Evolutionary conservation across 1,139 yeast genomes (phyloP).

Genomic region (Geotrichum klebahnii): DNA sequence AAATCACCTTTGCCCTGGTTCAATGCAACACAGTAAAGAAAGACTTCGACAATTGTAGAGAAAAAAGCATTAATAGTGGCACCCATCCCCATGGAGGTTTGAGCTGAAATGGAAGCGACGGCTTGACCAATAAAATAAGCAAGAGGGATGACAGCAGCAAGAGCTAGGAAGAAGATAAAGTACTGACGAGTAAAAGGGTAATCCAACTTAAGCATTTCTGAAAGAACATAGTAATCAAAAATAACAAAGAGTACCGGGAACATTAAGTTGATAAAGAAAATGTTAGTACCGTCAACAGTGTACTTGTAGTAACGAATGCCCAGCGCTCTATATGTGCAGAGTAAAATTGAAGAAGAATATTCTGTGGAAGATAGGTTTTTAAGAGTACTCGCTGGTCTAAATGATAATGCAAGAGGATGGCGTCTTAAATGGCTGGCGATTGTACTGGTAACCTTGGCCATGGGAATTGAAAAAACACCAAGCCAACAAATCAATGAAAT

Average conservation of each 20-base stretch:
- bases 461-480: conserved; percentile 84
- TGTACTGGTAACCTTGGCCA: conserved; percentile 71
- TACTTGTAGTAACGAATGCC: conserved; percentile 92
- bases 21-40: conserved; percentile 85
- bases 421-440: conserved; percentile 75
- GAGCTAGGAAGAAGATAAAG: conserved; percentile 63
- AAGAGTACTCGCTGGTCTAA: conserved; percentile 53
- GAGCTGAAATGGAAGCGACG: conserved; percentile 96
- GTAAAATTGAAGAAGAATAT: conserved; percentile 45
- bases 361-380: conserved; percentile 28
- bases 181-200: conserved; percentile 56
- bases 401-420: conserved; percentile 82
- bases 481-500: conserved; percentile 72
- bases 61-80: conserved; percentile 97
- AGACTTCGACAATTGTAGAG: conserved; percentile 92
- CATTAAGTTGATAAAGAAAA: conserved; percentile 81
- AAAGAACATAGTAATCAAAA: conserved; percentile 64
- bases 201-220: conserved; percentile 49
- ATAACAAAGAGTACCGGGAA: conserved; percentile 79
- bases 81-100: conserved; percentile 97
- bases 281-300: conserved; percentile 93
- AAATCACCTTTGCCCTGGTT: conserved; percentile 78
- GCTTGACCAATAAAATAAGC: conserved; percentile 98
- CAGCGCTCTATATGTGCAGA: conserved; percentile 86
- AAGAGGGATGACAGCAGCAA: conserved; percentile 82